These are phyloP conservation scores for Sporothrix phasma DNA, from an alignment of 2,329 filamentous ascomycete genomes.

Conservation along the genomic window DNA sequence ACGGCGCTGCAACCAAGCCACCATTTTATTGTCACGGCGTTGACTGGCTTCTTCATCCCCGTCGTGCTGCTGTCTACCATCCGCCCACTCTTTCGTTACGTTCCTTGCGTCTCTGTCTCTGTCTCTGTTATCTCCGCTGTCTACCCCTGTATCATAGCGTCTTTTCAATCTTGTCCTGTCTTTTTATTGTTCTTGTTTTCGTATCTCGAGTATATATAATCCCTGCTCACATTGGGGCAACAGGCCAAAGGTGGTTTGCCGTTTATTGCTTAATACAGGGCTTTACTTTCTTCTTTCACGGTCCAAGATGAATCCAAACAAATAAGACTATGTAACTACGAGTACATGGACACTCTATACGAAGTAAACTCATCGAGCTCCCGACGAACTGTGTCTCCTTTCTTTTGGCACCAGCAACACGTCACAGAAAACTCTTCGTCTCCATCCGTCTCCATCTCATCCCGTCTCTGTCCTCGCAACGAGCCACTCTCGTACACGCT, in stretches of 20 bases:
- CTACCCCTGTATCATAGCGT: neutral
- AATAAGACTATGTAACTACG: too few relatives aligned
- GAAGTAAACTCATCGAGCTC: too few relatives aligned
- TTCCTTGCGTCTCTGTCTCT: neutral
- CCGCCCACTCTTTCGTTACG: neutral
- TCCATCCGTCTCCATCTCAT: neutral
- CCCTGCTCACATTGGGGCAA: constrained; percentile 2
- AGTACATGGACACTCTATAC: too few relatives aligned
- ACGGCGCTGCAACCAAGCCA: neutral
- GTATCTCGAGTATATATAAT: neutral
- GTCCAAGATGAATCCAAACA: neutral
- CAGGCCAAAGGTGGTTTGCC: too few relatives aligned
- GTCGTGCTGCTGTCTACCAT: neutral
- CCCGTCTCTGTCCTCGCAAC: neutral
- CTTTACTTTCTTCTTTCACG: neutral
- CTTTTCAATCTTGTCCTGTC: neutral
- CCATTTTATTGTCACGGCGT: neutral
- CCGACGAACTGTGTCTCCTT: neutral
- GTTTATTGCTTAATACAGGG: too few relatives aligned
- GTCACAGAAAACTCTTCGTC: neutral
- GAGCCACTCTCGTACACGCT: neutral
- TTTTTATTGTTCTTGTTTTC: neutral
- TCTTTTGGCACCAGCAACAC: neutral
- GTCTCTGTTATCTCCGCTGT: too few relatives aligned
- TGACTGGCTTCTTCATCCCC: neutral